Evolutionary conservation across 2,329 filamentous ascomycete species (phyloP), one percentile per base, ranked within the genome.

Genomic region (Annulohypoxylon truncatum): DNA sequence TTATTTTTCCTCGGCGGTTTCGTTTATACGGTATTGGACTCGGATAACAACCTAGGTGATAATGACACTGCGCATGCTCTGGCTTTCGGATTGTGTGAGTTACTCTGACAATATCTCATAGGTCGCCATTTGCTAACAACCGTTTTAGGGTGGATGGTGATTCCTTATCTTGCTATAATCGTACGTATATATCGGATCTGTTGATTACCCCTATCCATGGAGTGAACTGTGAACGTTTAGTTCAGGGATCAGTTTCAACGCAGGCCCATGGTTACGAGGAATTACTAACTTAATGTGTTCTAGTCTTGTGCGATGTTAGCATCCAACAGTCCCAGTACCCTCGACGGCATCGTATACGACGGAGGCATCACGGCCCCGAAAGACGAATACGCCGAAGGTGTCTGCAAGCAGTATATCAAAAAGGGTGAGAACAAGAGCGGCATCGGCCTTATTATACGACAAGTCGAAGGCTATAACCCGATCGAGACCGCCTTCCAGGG

Each of bases 61-160:
- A 74, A 77, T 33, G 75, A 77, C 33, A 76, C 72, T 0, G 73
- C 74, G 3, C 75, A 77, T 26, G 73, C 75, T 3, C 59, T 78
- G 13, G 76, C 74, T 3, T 77, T 77, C 53, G 76, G 76, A n/a
- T 72, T 77, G 66, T 78, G 76, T 78, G 67, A 71, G 75, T 71
- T 33, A 28, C 6, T 26, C 22, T 31, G n/a, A 2, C 13, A 7
- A 15, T 13, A 3, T 12, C 15, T 13, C 4, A 18, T 10, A 5
- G 9, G 3, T 22, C n/a, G 8, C 20, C 6, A 13, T 55, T 1
- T 58, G 40, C 64, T 67, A 46, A 69, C 18, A 18, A 2, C 7
- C 26, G 9, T 13, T 20, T 54, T 24, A 76, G 76, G 76, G 76
- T 78, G 75, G 75, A 77, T 77, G 75, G 74, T 76, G 8, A 75